Evolutionary conservation across 1,284 basidiomycete species (phyloP).

Genomic region (Tilletia walkeri): DNA sequence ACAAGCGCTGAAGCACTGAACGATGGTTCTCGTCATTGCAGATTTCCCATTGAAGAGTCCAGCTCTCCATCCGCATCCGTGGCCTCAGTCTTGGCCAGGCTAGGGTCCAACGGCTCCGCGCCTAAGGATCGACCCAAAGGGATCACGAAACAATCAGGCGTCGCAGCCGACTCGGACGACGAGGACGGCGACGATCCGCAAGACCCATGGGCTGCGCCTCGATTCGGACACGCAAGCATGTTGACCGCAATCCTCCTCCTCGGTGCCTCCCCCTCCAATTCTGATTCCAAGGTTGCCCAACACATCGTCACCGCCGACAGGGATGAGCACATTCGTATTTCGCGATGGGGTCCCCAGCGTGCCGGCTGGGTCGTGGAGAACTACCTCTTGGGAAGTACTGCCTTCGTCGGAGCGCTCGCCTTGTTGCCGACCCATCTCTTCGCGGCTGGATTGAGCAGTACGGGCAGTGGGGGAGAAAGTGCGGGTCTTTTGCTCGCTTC

Average conservation of each 20-base stretch:
- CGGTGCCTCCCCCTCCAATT: slow-evolving; percentile 21
- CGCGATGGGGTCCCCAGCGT: slow-evolving; percentile 45
- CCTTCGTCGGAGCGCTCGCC: slow-evolving; percentile 41
- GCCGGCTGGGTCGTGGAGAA: slow-evolving; percentile 43
- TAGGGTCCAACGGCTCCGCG: not conserved
- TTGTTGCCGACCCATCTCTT: slow-evolving; percentile 23
- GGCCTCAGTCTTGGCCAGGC: not conserved
- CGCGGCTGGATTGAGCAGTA: not conserved
- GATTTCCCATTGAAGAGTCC: too few relatives aligned
- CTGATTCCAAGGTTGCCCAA: not conserved
- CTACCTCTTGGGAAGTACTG: slow-evolving; percentile 42
- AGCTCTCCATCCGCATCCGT: not conserved
- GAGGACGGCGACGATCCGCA: slow-evolving; percentile 31
- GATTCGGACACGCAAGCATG: slow-evolving; percentile 50
- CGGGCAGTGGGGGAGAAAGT: slow-evolving; percentile 9
- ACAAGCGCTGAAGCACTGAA: not conserved
- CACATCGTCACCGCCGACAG: slow-evolving; percentile 47
- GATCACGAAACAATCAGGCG: not conserved
- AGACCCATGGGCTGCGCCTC: slow-evolving; percentile 37
- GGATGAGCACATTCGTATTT: slow-evolving; percentile 55
- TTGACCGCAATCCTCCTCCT: slow-evolving; percentile 43
- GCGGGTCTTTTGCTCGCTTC: slow-evolving; percentile 33
- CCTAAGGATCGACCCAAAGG: slow-evolving; percentile 1
- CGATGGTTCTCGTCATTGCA: not conserved
- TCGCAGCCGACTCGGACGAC: slow-evolving; percentile 26